Evolutionary conservation across 176 grass and related monocot genomes (phyloP).

Genomic region (Rhynchospora breviuscula): DNA sequence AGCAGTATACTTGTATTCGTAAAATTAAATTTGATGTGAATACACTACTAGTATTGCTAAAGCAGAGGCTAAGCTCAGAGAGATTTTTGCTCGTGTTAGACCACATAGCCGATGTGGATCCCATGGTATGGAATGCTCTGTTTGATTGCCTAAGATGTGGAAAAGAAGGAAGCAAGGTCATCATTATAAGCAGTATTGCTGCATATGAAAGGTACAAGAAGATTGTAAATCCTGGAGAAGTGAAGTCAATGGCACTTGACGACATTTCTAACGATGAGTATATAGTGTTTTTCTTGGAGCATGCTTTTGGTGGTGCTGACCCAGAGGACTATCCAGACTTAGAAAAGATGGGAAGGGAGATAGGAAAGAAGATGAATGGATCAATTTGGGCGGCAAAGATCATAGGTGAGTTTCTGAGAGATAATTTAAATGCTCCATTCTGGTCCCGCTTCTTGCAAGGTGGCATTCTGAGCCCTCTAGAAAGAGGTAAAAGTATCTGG

Average conservation of each 20-base stretch:
- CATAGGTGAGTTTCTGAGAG: neutral
- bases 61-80: neutral
- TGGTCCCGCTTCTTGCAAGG: neutral
- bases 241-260: neutral
- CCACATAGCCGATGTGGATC: neutral
- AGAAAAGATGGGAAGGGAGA: neutral
- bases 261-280: constrained; percentile 4
- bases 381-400: neutral
- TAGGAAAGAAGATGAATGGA: neutral
- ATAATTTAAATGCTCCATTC: neutral
- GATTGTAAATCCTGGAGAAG: neutral
- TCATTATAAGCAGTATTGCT: neutral
- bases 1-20: neutral
- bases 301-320: constrained; percentile 30
- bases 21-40: neutral
- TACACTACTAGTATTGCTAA: neutral
- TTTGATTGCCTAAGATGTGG: neutral
- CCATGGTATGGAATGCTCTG: neutral
- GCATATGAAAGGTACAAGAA: neutral
- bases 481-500: too few relatives aligned
- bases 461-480: too few relatives aligned
- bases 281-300: constrained; percentile 31
- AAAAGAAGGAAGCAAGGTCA: constrained; percentile 7
- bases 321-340: constrained; percentile 6
- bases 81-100: constrained; percentile 23